phyloP scores from a whole-genome alignment of 257 asterid genomes.

The Mentha longifolia region DNA sequence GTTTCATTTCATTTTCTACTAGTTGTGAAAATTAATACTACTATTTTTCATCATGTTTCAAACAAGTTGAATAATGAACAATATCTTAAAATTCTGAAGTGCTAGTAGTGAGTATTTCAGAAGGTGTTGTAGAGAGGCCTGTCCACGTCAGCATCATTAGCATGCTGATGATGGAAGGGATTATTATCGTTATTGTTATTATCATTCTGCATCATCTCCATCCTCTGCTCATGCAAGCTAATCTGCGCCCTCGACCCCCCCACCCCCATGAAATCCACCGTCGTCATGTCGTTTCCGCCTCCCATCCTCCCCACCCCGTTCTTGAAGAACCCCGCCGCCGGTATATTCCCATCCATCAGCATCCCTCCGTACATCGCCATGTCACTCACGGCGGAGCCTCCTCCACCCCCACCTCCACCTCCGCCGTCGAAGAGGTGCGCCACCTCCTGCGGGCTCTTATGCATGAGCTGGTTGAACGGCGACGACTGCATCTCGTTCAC shows the following conservation, averaged over 20 bases:
- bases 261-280: constrained; percentile 86
- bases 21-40: too few relatives aligned
- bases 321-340: constrained; percentile 43
- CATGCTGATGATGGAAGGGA: constrained; percentile 34
- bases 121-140: constrained; percentile 54
- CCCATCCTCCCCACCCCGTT: constrained; percentile 41
- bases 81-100: too few relatives aligned
- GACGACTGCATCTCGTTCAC: constrained; percentile 39
- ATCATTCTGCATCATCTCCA: constrained; percentile 45
- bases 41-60: too few relatives aligned
- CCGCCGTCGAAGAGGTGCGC: constrained; percentile 52
- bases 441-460: constrained; percentile 47
- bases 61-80: too few relatives aligned
- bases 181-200: too few relatives aligned
- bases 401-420: constrained; percentile 32
- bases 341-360: constrained; percentile 49
- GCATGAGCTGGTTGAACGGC: constrained; percentile 41
- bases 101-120: constrained; percentile 5
- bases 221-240: constrained; percentile 44
- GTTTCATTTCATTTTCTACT: too few relatives aligned
- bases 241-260: constrained; percentile 62
- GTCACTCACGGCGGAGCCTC: constrained; percentile 47
- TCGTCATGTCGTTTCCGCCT: constrained; percentile 54
- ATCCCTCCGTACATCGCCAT: constrained; percentile 75
- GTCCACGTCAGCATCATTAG: constrained; percentile 53